These are phyloP conservation scores for Anthostomella pinea DNA, from an alignment of 2,329 filamentous ascomycete genomes.

Conservation along the genomic window DNA sequence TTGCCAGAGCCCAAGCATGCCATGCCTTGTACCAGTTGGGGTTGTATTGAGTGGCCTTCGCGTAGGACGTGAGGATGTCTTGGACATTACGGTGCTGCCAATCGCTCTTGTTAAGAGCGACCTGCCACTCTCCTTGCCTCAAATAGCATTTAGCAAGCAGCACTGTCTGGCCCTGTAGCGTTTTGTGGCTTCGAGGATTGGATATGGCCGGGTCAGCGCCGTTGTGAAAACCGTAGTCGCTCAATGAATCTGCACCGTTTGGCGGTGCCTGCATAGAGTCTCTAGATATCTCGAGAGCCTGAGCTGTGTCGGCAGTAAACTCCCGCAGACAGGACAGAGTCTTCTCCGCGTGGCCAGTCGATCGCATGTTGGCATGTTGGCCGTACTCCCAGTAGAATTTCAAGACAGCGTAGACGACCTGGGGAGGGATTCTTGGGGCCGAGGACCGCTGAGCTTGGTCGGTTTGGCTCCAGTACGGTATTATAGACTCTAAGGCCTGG, in stretches of 20 bases:
- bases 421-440: constrained; percentile 58
- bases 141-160: constrained; percentile 94
- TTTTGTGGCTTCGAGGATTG: constrained; percentile 49
- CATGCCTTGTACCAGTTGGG: constrained; percentile 97
- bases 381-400: constrained; percentile 95
- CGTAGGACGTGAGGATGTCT: constrained; percentile 88
- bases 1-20: constrained; percentile 97
- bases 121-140: constrained; percentile 95
- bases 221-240: constrained; percentile 51
- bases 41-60: constrained; percentile 89
- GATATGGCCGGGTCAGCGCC: constrained; percentile 43
- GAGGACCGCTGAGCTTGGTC: constrained; percentile 30
- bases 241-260: constrained; percentile 42
- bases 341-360: constrained; percentile 48
- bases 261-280: constrained; percentile 45
- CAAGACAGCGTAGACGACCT: constrained; percentile 92
- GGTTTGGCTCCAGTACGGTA: constrained; percentile 56
- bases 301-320: constrained; percentile 59
- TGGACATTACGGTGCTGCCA: constrained; percentile 86
- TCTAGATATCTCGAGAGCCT: constrained; percentile 51
- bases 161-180: constrained; percentile 59
- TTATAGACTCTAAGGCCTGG: constrained; percentile 56
- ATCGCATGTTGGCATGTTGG: constrained; percentile 50
- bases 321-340: constrained; percentile 57
- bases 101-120: constrained; percentile 77